Evolutionary conservation across 306 rosid species (phyloP).

Genomic region (Vigna unguiculata): DNA sequence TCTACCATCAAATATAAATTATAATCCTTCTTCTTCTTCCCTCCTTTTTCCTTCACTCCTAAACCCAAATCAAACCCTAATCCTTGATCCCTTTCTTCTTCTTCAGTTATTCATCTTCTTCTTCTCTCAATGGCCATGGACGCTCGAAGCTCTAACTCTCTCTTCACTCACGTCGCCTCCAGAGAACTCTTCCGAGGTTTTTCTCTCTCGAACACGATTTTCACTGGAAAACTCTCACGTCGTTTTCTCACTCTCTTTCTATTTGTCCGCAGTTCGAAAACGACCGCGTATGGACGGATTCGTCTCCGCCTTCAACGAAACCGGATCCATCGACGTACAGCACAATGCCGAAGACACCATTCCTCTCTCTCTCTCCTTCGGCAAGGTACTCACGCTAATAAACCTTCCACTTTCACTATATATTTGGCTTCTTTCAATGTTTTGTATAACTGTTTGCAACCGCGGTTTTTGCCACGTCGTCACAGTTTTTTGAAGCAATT

Average conservation of each 20-base stretch:
- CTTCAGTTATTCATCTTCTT: not conserved
- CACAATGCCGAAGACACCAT: conserved; percentile 62
- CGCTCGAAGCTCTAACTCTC: conserved; percentile 43
- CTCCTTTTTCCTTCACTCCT: not conserved
- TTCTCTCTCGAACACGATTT: not conserved
- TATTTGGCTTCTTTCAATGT: not conserved
- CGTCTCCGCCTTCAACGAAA: conserved; percentile 47
- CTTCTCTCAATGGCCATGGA: conserved; percentile 50
- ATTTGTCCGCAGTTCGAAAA: conserved; percentile 67
- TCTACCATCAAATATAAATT: not conserved
- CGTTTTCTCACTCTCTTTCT: not conserved
- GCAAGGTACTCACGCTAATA: conserved; percentile 58
- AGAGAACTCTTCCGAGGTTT: conserved; percentile 79
- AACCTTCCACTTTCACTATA: not conserved
- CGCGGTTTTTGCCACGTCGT: no score
- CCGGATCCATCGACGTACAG: conserved; percentile 56
- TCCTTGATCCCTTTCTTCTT: not conserved
- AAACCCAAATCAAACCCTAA: not conserved
- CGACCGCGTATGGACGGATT: conserved; percentile 55
- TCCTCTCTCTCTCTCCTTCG: conserved; percentile 77
- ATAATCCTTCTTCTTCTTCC: not conserved
- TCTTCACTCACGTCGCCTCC: conserved; percentile 58
- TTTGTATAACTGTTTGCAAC: not conserved
- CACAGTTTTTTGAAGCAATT: no score
- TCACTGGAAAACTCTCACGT: not conserved